A percentile compares a stretch with the other conserved stretches of the same genome.
These are phyloP conservation scores for Puccinia triticina DNA, from an alignment of 1,284 basidiomycete species.

Conservation along the genomic window DNA sequence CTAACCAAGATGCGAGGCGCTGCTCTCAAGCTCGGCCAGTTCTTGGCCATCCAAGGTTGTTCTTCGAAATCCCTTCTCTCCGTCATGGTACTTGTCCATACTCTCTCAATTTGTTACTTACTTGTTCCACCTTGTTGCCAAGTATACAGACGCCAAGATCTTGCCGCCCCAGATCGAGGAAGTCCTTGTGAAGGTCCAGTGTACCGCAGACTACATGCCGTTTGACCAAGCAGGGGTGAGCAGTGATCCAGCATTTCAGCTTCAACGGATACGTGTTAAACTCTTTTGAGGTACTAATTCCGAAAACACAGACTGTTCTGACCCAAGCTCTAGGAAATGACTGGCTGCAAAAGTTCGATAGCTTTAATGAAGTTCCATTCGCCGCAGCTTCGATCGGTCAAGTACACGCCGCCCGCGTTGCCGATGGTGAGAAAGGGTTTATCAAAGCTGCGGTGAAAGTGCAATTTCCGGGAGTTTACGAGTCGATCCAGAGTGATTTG, in stretches of 20 bases:
- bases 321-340: slow-evolving; percentile 71
- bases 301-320: slow-evolving; percentile 70
- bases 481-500: slow-evolving; percentile 67
- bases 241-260: background rate
- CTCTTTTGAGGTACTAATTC: background rate
- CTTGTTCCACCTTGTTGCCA: background rate
- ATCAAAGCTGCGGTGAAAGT: slow-evolving; percentile 82
- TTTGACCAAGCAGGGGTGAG: slow-evolving; percentile 84
- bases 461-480: slow-evolving; percentile 77
- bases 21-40: slow-evolving; percentile 94
- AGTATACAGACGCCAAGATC: slow-evolving; percentile 69
- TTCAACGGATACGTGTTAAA: background rate
- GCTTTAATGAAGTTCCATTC: slow-evolving; percentile 84
- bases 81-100: background rate
- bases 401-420: slow-evolving; percentile 74
- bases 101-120: background rate
- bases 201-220: slow-evolving; percentile 97
- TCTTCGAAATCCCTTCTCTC: background rate
- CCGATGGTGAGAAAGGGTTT: slow-evolving; percentile 63
- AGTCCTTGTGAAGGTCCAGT: slow-evolving; percentile 87
- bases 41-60: slow-evolving; percentile 86
- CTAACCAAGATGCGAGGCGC: slow-evolving; percentile 93
- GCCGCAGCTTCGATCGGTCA: slow-evolving; percentile 97
- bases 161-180: slow-evolving; percentile 86
- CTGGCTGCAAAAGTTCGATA: slow-evolving; percentile 74